Evolutionary conservation across 2,329 filamentous ascomycete genomes (phyloP), one percentile per base, ranked within the genome.

Genomic region (Fusarium sp.): DNA sequence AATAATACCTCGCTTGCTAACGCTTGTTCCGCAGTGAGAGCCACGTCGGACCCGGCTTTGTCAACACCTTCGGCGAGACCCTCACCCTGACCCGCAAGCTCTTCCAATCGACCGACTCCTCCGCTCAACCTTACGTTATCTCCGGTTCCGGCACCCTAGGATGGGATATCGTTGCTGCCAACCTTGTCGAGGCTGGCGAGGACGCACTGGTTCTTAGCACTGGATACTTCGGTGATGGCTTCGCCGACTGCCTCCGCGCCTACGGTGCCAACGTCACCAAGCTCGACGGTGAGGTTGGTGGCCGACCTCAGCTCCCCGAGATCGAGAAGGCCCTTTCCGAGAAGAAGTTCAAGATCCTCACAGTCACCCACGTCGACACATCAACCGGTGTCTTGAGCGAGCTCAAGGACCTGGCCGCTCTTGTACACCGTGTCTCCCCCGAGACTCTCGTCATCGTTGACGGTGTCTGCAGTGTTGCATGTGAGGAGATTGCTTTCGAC

Each of bases 151-250:
- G 96, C 58, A 99, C 96, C 20, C 86, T 99, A 9, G 96, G 96
- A 63, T 99, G 96, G 96, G 96, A 99, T 77, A 83, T 98, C 60
- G 94, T 98, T 44, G 91, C 94, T n/a, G 91, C 94, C 73, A 99
- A 98, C 83, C 83, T 99, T 66, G 86, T 93, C 63, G 95, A 99
- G 83, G 86, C 89, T 49, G 94, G 92, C 62, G 96, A 99, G 76
- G 88, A 97, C 60, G 96, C 92, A 23, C 86, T 99, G 39, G 94
- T 99, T 54, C 88, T 99, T 19, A 94, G 97, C 83, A 96, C 93
- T 40, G 96, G 96, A 69, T 99, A 99, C 86, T 99, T 99, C 77
- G 94, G 92, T 71, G 94, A 98, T 78, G 94, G 91, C 59, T 97
- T 99, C 77, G 92, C 93, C 70, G 91, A 97, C 81, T 97, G 94